Base-by-base conservation (phyloP, 83 land plant species). In the Larix sibirica region DNA sequence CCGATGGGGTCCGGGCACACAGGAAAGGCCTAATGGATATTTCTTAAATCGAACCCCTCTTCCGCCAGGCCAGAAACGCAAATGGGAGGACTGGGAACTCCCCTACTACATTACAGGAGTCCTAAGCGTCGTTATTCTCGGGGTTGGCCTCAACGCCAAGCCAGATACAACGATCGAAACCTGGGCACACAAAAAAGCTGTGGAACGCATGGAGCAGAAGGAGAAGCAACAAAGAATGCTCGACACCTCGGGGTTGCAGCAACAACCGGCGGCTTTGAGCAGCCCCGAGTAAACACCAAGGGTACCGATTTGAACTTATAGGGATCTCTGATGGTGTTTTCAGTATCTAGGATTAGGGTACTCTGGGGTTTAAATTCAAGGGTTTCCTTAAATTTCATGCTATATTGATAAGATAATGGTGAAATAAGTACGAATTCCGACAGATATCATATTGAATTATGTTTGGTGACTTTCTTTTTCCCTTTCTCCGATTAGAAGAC, bases 61-160 rank as follows among this genome's bases (percentile, higher is more conserved):
- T 8, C 92, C 98, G 1, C 95, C 98, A 0, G 99, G 99, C 4
- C 91, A 97, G 86, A 84, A 88, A 12, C 88, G 98, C 65, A 91
- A 92, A 62, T 97, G 99, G 99, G 99, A 97, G 85, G 99, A 97
- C 63, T 97, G 99, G 99, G 99, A 97, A 87, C 89, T 93, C 18
- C 99, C 99, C 28, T 95, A 94, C 94, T 97, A 97, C 85, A 28
- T 92, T 81, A 95, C 99, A 59, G 89, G 93, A 79, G 88, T 95
- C 83, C 91, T 95, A 67, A 84, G 98, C 73, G 79, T 92, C 75
- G 86, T 97, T 59, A 94, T 97, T 75, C 92, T 97, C 63, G 95
- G 97, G n/a, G 94, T 97, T 18, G 99, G 99, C 16, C 91, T 97
- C 60, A 91, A 87, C 64, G 95, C 99, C 79, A 97, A 97, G 94